Evolutionary conservation across 2,329 filamentous ascomycete genomes (phyloP).

Genomic region (Rugonectria rugulosa): DNA sequence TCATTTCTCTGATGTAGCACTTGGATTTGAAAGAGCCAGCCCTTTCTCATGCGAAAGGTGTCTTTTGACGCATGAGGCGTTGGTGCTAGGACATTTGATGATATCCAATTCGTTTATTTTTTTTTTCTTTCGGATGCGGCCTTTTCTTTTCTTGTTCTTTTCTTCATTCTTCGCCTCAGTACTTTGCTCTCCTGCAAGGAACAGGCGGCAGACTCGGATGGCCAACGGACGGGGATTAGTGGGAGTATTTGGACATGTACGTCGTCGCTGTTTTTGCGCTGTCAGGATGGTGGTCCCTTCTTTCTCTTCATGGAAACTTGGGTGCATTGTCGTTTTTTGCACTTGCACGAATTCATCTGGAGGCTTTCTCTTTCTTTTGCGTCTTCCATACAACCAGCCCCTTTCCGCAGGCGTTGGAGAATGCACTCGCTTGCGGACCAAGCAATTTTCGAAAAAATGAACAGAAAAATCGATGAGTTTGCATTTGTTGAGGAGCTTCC

Average conservation of each 20-base stretch:
- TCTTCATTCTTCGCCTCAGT: no score
- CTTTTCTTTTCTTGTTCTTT: slow-evolving; percentile 19
- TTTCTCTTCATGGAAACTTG: slow-evolving; percentile 18
- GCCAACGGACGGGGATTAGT: slow-evolving; percentile 4
- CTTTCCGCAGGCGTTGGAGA: background rate
- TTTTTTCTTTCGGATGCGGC: no score
- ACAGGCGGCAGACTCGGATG: slow-evolving; percentile 8
- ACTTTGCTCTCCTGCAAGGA: slow-evolving; percentile 13
- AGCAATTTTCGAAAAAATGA: background rate
- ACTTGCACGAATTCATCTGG: slow-evolving; percentile 2
- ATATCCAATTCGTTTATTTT: slow-evolving; percentile 41
- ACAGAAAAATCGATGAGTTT: slow-evolving; percentile 19
- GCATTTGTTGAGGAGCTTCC: slow-evolving; percentile 21
- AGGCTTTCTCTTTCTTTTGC: slow-evolving; percentile 16
- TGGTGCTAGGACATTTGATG: slow-evolving; percentile 43
- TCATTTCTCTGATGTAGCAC: slow-evolving; percentile 34
- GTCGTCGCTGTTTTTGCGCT: slow-evolving; percentile 19
- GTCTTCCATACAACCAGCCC: background rate
- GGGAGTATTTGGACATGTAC: slow-evolving; percentile 36
- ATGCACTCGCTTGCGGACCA: background rate
- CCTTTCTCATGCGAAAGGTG: slow-evolving; percentile 32
- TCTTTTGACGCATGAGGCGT: slow-evolving; percentile 33
- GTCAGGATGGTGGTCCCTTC: slow-evolving; percentile 17
- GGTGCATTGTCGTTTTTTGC: slow-evolving; percentile 16
- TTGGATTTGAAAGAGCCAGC: slow-evolving; percentile 28